Evolutionary conservation across 768 basidiomycete genomes (phyloP).

Genomic region (Trametes punicea): DNA sequence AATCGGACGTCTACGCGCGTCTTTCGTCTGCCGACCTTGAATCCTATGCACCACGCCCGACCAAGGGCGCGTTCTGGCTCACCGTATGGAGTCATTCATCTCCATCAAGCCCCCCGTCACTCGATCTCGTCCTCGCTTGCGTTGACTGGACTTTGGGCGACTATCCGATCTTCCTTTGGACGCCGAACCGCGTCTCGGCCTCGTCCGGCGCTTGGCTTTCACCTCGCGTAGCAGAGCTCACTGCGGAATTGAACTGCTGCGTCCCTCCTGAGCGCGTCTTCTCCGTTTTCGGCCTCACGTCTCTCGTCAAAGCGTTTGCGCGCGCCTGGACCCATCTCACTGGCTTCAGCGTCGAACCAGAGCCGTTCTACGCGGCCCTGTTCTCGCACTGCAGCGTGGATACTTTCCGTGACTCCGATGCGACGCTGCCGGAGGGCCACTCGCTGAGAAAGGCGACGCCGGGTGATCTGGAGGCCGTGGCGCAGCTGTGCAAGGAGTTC

Average conservation of each 20-base stretch:
- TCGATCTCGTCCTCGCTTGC: constrained; percentile 48
- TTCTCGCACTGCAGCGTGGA: constrained; percentile 42
- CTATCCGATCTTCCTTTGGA: constrained; percentile 54
- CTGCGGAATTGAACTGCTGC: constrained; percentile 35
- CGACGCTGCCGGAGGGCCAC: constrained; percentile 33
- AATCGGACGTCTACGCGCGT: constrained; percentile 32
- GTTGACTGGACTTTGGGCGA: constrained; percentile 41
- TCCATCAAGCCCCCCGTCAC: constrained; percentile 27
- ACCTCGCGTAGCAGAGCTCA: constrained; percentile 36
- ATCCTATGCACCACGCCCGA: constrained; percentile 20
- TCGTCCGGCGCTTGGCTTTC: constrained; percentile 32
- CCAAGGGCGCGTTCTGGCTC: constrained; percentile 42
- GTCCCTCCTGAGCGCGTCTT: constrained; percentile 46
- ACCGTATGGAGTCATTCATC: constrained; percentile 42
- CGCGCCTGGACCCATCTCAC: constrained; percentile 43
- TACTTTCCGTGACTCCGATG: constrained; percentile 33
- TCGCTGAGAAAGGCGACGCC: constrained; percentile 36
- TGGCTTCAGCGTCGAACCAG: constrained; percentile 34
- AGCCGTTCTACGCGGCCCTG: constrained; percentile 51
- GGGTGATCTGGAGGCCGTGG: constrained; percentile 39
- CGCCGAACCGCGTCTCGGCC: constrained; percentile 29
- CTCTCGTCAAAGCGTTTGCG: constrained; percentile 42
- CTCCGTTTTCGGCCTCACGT: constrained; percentile 46
- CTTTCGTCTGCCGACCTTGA: constrained; percentile 25
- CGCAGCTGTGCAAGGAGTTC: constrained; percentile 48